Evolutionary conservation across 345 rosid genomes (phyloP).

Genomic region (Turritis glabra): DNA sequence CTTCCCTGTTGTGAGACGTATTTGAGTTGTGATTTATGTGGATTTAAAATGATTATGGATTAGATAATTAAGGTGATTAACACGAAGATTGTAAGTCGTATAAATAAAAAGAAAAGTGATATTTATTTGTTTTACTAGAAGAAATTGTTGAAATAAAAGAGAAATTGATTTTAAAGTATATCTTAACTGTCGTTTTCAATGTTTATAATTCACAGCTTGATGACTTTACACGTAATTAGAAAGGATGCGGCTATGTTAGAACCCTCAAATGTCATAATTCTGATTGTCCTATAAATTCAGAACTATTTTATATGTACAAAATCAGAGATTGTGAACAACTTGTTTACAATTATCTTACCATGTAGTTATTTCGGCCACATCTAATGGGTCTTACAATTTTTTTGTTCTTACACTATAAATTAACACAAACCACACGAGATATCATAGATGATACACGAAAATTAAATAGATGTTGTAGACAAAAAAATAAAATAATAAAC

Average conservation of each 20-base stretch:
- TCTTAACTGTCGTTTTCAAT: not conserved
- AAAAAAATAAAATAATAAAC: not conserved
- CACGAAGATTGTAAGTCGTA: not conserved
- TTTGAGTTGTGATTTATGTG: conserved; percentile 3
- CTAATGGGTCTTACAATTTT: not conserved
- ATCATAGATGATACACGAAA: not conserved
- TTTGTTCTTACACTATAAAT: conserved; percentile 9
- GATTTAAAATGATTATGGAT: not conserved
- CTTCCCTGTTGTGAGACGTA: not conserved
- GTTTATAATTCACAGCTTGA: not conserved
- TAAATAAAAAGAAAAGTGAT: not conserved
- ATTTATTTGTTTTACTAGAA: not conserved
- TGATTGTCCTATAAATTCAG: not conserved
- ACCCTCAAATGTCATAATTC: not conserved
- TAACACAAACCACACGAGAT: conserved; percentile 16
- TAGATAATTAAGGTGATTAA: not conserved
- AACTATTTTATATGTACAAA: not conserved
- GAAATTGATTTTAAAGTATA: not conserved
- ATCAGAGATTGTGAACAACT: not conserved
- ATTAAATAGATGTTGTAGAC: not conserved
- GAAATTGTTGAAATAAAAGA: not conserved
- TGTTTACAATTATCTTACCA: conserved; percentile 4
- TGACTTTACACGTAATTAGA: not conserved
- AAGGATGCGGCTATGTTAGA: not conserved
- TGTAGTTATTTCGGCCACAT: not conserved